These are phyloP conservation scores for Neopestalotiopsis rosae DNA, from an alignment of 2,329 filamentous ascomycete genomes.

Conservation along the genomic window DNA sequence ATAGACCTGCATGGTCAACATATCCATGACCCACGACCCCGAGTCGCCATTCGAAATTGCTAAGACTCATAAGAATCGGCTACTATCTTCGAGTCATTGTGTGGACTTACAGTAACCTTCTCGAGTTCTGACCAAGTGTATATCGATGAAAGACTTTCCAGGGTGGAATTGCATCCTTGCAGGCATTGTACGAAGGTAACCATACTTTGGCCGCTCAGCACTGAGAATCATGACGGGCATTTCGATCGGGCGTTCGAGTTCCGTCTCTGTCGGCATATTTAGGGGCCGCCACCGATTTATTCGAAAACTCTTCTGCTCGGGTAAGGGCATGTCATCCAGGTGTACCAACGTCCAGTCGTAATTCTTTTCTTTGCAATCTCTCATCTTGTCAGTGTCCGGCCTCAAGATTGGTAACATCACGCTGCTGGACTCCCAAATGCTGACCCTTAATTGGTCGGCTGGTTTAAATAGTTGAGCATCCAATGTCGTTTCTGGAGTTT, in stretches of 20 bases:
- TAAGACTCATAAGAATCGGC: background rate
- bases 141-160: background rate
- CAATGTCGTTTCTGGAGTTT: background rate
- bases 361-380: background rate
- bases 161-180: background rate
- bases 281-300: background rate
- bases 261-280: background rate
- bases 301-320: background rate
- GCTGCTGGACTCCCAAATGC: background rate
- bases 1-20: background rate
- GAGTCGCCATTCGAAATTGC: background rate
- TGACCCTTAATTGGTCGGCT: background rate
- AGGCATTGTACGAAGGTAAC: background rate
- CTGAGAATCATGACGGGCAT: background rate
- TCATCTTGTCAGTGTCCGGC: background rate
- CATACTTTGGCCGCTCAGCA: background rate
- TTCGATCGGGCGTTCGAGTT: background rate
- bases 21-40: background rate
- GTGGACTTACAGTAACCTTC: background rate
- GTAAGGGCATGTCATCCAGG: background rate
- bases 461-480: background rate
- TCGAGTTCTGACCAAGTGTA: background rate
- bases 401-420: background rate
- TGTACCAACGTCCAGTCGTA: background rate
- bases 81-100: accelerated